Base-by-base conservation (phyloP, 148 eudicot species). In the Oxyria digyna region DNA sequence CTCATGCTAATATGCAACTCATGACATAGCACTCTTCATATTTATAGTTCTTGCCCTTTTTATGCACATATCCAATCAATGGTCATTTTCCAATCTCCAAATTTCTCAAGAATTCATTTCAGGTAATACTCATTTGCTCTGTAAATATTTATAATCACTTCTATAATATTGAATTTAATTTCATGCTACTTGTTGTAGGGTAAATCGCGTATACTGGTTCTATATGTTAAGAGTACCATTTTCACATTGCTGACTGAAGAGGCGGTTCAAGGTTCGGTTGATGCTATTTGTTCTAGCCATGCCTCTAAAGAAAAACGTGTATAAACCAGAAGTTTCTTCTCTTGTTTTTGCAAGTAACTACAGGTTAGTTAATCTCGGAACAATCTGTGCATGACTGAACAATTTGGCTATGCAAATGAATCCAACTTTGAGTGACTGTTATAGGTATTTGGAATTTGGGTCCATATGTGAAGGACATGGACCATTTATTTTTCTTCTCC, bases 1-100 rank as follows among this genome's bases (percentile, higher is more conserved):
- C 73, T 78, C 85, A 74, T 45, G 77, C 85, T 63, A 86, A 84
- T 43, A 69, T 70, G 68, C 81, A 78, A 8, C 46, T 66, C 69
- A n/a, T 66, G 13, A 18, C 45, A 66, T 66, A 66, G 43, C 38
- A 59, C 27, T 32, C 32, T 24, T 4, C 27, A 33, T 27, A 14
- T 24, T 11, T 6, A 55, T 9, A 55, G 63, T 6, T 24, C n/a
- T 55, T 55, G 27, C 63, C 27, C 33, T 3, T 55, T 49, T 12
- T 26, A 55, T 55, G 63, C 63, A 27, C 63, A 55, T 55, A 55
- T 55, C n/a, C n/a, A n/a, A n/a, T 32, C 63, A 26, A 55, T 55
- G 33, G 27, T 27, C 65, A 4, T 59, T 59, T 29, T 37, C 18
- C 65, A 1, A 26, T 59, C 18, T 59, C 37, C 37, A 31, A 59